Evolutionary conservation across 1,284 basidiomycete species (phyloP), one percentile per base, ranked within the genome.

Genomic region (Phylloboletellus chloephorus): DNA sequence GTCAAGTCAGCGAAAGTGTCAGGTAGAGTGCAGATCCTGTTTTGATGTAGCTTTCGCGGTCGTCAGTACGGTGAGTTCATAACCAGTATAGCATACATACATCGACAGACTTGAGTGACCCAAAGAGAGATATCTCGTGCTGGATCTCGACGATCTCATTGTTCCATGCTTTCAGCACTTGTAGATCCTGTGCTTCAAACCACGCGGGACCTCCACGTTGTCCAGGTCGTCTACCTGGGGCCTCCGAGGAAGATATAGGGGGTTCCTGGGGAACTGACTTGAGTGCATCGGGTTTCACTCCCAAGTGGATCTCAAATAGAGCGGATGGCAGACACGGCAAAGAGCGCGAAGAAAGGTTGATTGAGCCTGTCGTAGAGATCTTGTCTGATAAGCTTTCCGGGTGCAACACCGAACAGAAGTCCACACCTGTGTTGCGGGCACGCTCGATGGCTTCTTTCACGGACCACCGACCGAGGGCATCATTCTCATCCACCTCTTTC

Each of bases 171-270:
- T 86, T 88, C 31, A 89, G 60, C 1, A 83, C 67, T 31, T 75
- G 72, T 15, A 89, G 63, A 60, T 89, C 86, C 53, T 84, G 79
- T 4, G 80, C 80, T 54, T 88, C 85, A 51, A 78, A 88, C 84
- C 86, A 88, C 1, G 82, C 69, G 12, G 76, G 73, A 28, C 65
- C 63, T 41, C 69, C 67, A 31, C 61, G 63, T 50, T 63, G 66
- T 41, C 64, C 61, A 30, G 61, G 56, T 20, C 61, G 64, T 46
- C 57, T 64, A 31, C 46, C 52, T 39, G 48, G 42, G 41, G 47
- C 44, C 39, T 69, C 68, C 30, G 63, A 55, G 0, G 70, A 62
- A 2, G 74, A 74, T 29, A 81, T 64, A 3, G 69, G 66, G 3
- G 78, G 79, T 52, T 86, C 82, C 32, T 76, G 68, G 8, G 73